These are phyloP conservation scores for Ascochyta pisi DNA, from an alignment of 2,329 filamentous ascomycete genomes.

Conservation along the genomic window DNA sequence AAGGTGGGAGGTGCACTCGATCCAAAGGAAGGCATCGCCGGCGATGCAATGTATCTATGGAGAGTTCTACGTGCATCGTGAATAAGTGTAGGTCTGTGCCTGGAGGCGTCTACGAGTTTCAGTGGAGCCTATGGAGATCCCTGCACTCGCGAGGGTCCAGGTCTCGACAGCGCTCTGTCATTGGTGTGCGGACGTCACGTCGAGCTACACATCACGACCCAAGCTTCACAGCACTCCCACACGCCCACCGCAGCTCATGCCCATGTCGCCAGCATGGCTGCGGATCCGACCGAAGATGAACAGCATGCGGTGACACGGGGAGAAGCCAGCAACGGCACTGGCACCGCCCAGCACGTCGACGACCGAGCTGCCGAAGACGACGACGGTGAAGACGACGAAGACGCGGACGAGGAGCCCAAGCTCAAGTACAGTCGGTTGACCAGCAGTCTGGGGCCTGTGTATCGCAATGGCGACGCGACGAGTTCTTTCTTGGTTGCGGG, in stretches of 20 bases:
- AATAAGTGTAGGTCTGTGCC: constrained; percentile 4
- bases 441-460: constrained; percentile 77
- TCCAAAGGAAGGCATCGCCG: constrained; percentile 6
- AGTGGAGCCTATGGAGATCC: constrained; percentile 18
- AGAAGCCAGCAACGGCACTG: constrained; percentile 7
- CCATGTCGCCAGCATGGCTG: constrained; percentile 52
- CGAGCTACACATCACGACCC: constrained; percentile 33
- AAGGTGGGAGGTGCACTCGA: constrained; percentile 7
- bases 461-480: constrained; percentile 94
- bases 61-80: constrained; percentile 1
- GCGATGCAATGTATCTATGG: constrained; percentile 1
- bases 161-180: constrained; percentile 10
- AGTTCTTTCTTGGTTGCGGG: constrained; percentile 89
- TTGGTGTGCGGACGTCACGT: constrained; percentile 21
- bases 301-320: constrained; percentile 13
- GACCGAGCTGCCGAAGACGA: constrained; percentile 29
- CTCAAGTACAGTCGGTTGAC: constrained; percentile 93
- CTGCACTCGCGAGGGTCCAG: constrained; percentile 15
- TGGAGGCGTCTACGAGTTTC: constrained; percentile 4
- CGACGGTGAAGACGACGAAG: constrained; percentile 67
- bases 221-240: constrained; percentile 28
- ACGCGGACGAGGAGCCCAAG: constrained; percentile 91
- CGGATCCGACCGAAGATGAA: constrained; percentile 44
- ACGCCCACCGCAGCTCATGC: constrained; percentile 33
- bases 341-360: constrained; percentile 10